These are phyloP conservation scores for Sutorius australiensis DNA, from an alignment of 768 basidiomycete species.

Conservation along the genomic window DNA sequence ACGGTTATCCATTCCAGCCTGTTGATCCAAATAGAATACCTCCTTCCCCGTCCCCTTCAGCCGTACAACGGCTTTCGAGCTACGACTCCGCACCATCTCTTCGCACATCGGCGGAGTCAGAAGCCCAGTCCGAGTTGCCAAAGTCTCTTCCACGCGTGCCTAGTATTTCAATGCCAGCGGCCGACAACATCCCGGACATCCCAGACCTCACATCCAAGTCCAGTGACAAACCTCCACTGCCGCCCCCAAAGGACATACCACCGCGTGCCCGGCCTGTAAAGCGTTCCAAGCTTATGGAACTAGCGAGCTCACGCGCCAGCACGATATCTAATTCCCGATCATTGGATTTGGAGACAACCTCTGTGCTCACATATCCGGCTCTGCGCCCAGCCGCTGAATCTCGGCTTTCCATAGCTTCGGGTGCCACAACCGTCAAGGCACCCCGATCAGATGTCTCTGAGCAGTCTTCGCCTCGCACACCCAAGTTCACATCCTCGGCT, in stretches of 20 bases:
- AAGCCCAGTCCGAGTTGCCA: slow-evolving; percentile 30
- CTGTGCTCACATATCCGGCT: slow-evolving; percentile 68
- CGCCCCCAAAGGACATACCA: slow-evolving; percentile 21
- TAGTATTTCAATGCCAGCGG: slow-evolving; percentile 43
- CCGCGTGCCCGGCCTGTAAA: slow-evolving; percentile 30
- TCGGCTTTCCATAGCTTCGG: slow-evolving; percentile 30
- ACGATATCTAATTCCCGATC: slow-evolving; percentile 50
- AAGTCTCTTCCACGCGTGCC: slow-evolving; percentile 37
- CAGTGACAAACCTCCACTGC: slow-evolving; percentile 28
- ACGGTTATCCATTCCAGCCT: slow-evolving; percentile 12
- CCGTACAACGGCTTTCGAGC: slow-evolving; percentile 55
- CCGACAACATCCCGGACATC: slow-evolving; percentile 53
- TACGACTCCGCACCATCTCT: slow-evolving; percentile 57
- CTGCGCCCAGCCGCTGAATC: slow-evolving; percentile 69
- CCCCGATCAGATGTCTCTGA: slow-evolving; percentile 19
- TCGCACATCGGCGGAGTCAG: slow-evolving; percentile 40
- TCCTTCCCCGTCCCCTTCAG: slow-evolving; percentile 66
- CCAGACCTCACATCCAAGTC: slow-evolving; percentile 51
- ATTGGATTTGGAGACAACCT: slow-evolving; percentile 51
- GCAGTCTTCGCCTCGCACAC: slow-evolving; percentile 22
- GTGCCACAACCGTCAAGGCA: slow-evolving; percentile 16
- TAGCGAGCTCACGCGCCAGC: slow-evolving; percentile 64
- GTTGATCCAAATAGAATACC: slow-evolving; percentile 56
- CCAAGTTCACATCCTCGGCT: slow-evolving; percentile 7
- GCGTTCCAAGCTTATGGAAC: slow-evolving; percentile 64